These are phyloP conservation scores for Colletotrichum sp. DNA, from an alignment of 2,329 filamentous ascomycete genomes.

Conservation along the genomic window DNA sequence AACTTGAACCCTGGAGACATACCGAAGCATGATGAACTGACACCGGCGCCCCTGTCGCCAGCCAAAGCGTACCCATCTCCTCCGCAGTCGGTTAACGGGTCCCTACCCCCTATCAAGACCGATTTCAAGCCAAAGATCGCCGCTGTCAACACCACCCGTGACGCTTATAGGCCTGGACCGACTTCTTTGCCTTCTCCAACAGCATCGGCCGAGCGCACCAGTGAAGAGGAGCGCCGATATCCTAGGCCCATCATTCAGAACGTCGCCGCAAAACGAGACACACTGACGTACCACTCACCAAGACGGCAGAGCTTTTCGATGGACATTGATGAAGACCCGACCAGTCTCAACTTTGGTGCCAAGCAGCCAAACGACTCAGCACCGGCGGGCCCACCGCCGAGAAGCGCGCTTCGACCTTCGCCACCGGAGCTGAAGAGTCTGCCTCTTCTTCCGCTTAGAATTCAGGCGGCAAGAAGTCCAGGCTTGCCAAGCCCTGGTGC, in stretches of 20 bases:
- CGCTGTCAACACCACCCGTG: constrained; percentile 25
- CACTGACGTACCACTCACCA: constrained; percentile 49
- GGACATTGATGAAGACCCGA: constrained; percentile 42
- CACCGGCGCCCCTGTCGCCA: constrained; percentile 17
- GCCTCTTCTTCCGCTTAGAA: not conserved
- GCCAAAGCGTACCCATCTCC: constrained; percentile 33
- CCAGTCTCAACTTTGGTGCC: not conserved
- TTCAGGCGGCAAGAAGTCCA: not conserved
- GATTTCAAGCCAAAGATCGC: constrained; percentile 19
- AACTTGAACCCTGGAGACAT: constrained; percentile 27
- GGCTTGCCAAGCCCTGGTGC: not conserved
- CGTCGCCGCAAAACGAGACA: constrained; percentile 56
- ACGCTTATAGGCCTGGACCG: constrained; percentile 30
- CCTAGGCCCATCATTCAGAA: constrained; percentile 49
- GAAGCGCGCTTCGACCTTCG: constrained; percentile 14
- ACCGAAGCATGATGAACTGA: not conserved
- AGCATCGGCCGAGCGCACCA: constrained; percentile 40
- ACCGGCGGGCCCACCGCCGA: constrained; percentile 11
- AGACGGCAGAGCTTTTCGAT: constrained; percentile 53
- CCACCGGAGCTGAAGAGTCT: constrained; percentile 9
- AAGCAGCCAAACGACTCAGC: not conserved
- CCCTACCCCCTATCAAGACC: constrained; percentile 19
- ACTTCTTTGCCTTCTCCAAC: constrained; percentile 47
- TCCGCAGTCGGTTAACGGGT: constrained; percentile 35
- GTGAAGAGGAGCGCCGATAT: constrained; percentile 41